Percentiles rank a stretch among this genome's conserved stretches.
These are phyloP conservation scores for Suillus lakei DNA, from an alignment of 768 basidiomycete genomes.

Conservation along the genomic window DNA sequence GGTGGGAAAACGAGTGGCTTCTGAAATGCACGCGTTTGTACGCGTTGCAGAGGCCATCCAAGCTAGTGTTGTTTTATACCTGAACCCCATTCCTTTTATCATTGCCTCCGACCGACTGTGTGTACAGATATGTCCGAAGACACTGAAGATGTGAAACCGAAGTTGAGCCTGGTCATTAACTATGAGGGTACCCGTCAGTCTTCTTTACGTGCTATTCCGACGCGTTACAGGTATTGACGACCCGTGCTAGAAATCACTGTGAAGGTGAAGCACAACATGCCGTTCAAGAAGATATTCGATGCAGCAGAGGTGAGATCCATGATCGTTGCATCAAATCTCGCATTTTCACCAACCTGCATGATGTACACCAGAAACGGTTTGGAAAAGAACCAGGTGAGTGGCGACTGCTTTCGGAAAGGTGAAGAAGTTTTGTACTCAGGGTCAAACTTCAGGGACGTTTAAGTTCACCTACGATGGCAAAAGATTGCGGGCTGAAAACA, in stretches of 20 bases:
- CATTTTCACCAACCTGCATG: slow-evolving; percentile 2
- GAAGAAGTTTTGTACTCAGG: not conserved
- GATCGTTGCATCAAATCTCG: not conserved
- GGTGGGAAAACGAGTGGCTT: slow-evolving; percentile 7
- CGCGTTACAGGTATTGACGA: slow-evolving; percentile 13
- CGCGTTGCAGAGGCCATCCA: slow-evolving; percentile 10
- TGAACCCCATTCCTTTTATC: slow-evolving; percentile 6
- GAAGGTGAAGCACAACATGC: slow-evolving; percentile 67
- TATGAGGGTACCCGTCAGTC: slow-evolving; percentile 59
- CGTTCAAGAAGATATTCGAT: slow-evolving; percentile 69
- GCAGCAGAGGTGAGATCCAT: slow-evolving; percentile 60
- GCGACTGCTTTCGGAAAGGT: not conserved
- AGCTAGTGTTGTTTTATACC: not conserved
- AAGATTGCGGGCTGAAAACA: slow-evolving; percentile 51
- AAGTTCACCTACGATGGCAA: slow-evolving; percentile 63
- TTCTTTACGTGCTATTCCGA: not conserved
- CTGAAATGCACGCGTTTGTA: slow-evolving; percentile 20
- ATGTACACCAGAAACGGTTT: slow-evolving; percentile 55
- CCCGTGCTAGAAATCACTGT: slow-evolving; percentile 58
- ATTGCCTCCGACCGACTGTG: not conserved
- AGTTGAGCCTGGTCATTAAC: slow-evolving; percentile 62
- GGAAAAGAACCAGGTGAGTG: slow-evolving; percentile 56
- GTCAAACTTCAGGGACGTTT: slow-evolving; percentile 53
- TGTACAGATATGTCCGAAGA: slow-evolving; percentile 31
- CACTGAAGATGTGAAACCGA: slow-evolving; percentile 67